These are phyloP conservation scores for Sugiyamaella japonica DNA, from an alignment of 1,139 yeast genomes.

Conservation along the genomic window DNA sequence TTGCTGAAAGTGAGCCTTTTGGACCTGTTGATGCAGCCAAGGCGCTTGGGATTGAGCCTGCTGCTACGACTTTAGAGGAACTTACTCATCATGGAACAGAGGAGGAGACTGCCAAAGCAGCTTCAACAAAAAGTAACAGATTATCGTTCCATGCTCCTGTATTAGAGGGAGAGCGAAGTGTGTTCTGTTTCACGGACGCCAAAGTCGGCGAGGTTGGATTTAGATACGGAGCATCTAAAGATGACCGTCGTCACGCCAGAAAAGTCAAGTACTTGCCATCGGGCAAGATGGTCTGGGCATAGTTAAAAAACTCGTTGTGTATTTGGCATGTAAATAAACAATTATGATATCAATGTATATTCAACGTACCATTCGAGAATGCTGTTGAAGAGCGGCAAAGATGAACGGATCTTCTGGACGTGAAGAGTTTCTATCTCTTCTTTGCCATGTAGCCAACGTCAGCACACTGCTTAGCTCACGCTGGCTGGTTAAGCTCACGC, in stretches of 20 bases:
- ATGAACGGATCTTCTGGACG: no score
- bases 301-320: neutral
- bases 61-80: conserved; percentile 68
- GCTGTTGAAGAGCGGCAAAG: no score
- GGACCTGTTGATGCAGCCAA: conserved; percentile 97
- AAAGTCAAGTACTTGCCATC: conserved; percentile 70
- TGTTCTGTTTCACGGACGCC: conserved; percentile 73
- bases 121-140: conserved; percentile 39
- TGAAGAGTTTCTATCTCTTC: no score
- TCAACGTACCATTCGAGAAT: no score
- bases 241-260: conserved; percentile 87
- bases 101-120: conserved; percentile 20
- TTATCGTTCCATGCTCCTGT: conserved; percentile 35
- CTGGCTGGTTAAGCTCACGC: no score
- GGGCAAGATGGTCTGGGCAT: conserved; percentile 46
- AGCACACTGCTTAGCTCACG: no score
- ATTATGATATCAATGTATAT: conserved; percentile 7
- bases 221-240: conserved; percentile 88
- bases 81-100: conserved; percentile 49
- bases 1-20: conserved; percentile 95
- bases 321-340: conserved; percentile 12
- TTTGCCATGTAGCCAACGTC: no score
- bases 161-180: conserved; percentile 47
- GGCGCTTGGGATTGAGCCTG: conserved; percentile 79
- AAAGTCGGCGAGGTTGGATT: conserved; percentile 82